phyloP scores from a whole-genome alignment of 129 eudicot genomes.

The Escallonia herrerae region DNA sequence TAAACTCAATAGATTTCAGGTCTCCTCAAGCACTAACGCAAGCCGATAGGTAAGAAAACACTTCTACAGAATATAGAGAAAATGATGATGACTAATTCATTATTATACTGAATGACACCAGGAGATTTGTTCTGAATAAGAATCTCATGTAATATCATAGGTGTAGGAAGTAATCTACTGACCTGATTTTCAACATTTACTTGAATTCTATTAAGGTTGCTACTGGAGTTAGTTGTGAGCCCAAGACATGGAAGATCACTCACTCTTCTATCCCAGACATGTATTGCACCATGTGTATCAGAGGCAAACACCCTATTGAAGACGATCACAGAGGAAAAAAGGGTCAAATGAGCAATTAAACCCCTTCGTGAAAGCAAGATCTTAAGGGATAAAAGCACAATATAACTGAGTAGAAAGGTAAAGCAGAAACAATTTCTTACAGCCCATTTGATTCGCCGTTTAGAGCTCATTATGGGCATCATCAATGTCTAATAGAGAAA shows the following conservation, averaged over 20 bases:
- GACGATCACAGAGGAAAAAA: conserved; percentile 5
- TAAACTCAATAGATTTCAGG: neutral
- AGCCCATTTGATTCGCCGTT: too few relatives aligned
- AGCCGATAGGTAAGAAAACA: neutral
- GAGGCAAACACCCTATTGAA: conserved; percentile 76
- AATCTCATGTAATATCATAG: neutral
- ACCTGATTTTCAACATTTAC: conserved; percentile 68
- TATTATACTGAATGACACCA: conserved; percentile 2
- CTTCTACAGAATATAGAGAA: neutral
- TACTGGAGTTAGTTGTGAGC: conserved; percentile 45
- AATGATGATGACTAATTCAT: neutral
- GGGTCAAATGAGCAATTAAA: neutral
- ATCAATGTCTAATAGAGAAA: too few relatives aligned
- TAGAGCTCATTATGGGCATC: too few relatives aligned
- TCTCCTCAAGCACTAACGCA: neutral
- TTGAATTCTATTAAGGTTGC: conserved; percentile 68
- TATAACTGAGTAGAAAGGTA: too few relatives aligned
- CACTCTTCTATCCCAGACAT: conserved; percentile 88
- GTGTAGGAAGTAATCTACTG: conserved; percentile 2
- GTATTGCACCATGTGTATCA: conserved; percentile 57
- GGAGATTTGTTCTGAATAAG: conserved; percentile 7
- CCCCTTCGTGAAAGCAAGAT: neutral
- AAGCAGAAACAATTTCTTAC: too few relatives aligned
- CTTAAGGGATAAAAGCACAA: too few relatives aligned
- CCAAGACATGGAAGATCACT: conserved; percentile 62